A percentile compares a stretch with the other conserved stretches of the same genome.
phyloP scores from a whole-genome alignment of 192 early-diverging fungal species.

The Hyaloraphidium curvatum region DNA sequence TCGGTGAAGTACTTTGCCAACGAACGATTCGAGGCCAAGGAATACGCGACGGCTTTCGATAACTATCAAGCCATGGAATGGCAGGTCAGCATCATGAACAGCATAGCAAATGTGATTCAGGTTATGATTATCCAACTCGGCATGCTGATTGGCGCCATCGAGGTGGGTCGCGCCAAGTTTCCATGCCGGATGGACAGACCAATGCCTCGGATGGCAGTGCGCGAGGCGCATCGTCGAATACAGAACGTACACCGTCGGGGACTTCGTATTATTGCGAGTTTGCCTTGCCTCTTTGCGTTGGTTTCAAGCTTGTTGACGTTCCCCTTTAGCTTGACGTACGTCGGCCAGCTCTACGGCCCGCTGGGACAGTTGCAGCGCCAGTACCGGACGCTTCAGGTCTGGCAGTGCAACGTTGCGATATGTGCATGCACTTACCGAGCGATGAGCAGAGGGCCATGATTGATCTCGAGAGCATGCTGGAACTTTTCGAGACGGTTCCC shows the following conservation, averaged over 20 bases:
- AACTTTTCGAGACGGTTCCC: slow-evolving; percentile 37
- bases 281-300: no score
- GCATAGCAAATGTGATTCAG: slow-evolving; percentile 68
- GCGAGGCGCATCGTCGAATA: no score
- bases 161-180: no score
- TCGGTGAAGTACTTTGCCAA: slow-evolving; percentile 95
- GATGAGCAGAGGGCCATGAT: slow-evolving; percentile 82
- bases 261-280: slow-evolving; percentile 78
- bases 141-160: no score
- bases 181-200: no score
- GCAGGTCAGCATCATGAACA: slow-evolving; percentile 48
- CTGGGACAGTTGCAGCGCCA: slow-evolving; percentile 33
- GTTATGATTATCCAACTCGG: slow-evolving; percentile 76
- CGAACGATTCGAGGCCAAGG: slow-evolving; percentile 66
- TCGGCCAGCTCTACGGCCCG: slow-evolving; percentile 78
- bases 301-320: no score
- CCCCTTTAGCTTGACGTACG: slow-evolving; percentile 69
- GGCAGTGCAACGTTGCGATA: no score
- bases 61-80: slow-evolving; percentile 87
- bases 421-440: no score
- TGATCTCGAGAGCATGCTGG: slow-evolving; percentile 73
- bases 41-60: slow-evolving; percentile 67
- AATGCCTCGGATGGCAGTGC: no score
- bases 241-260: slow-evolving; percentile 48
- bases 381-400: no score